phyloP scores from a whole-genome alignment of 2,329 filamentous ascomycete species.

The Cladosporium velox region DNA sequence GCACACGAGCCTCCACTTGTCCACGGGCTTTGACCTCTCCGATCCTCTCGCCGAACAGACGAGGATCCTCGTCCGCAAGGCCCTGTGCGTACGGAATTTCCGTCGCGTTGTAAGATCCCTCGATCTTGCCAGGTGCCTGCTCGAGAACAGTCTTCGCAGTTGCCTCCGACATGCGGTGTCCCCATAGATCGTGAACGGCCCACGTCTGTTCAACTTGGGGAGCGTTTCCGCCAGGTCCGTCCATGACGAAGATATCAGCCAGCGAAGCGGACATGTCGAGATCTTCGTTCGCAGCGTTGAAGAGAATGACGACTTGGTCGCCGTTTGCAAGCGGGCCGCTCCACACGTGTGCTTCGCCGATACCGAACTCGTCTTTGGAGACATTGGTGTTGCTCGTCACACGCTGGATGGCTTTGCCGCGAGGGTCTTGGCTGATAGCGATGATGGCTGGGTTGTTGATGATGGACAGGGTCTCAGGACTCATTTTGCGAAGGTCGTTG shows the following conservation, averaged over 20 bases:
- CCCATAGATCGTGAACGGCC: slow-evolving; percentile 60
- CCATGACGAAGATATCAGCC: slow-evolving; percentile 55
- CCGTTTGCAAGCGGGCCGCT: slow-evolving; percentile 50
- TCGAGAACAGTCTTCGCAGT: slow-evolving; percentile 38
- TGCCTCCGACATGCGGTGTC: slow-evolving; percentile 55
- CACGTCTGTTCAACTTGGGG: slow-evolving; percentile 44
- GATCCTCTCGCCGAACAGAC: slow-evolving; percentile 14
- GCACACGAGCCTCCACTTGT: neutral
- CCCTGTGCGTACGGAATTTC: slow-evolving; percentile 10
- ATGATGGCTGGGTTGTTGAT: slow-evolving; percentile 52
- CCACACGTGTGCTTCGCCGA: slow-evolving; percentile 55
- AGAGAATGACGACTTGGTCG: slow-evolving; percentile 51
- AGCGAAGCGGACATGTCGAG: slow-evolving; percentile 54
- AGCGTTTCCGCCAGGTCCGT: slow-evolving; percentile 44
- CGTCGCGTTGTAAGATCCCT: slow-evolving; percentile 7
- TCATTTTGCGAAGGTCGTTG: slow-evolving; percentile 46
- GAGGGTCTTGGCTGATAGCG: slow-evolving; percentile 53
- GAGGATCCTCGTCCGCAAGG: slow-evolving; percentile 9
- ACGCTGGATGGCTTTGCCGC: slow-evolving; percentile 45
- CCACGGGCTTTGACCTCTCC: slow-evolving; percentile 4
- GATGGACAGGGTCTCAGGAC: slow-evolving; percentile 48
- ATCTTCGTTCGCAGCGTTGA: slow-evolving; percentile 51
- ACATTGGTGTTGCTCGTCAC: slow-evolving; percentile 49
- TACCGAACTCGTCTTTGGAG: slow-evolving; percentile 36
- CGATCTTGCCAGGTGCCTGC: neutral